phyloP scores from a whole-genome alignment of 495 filamentous ascomycete genomes.

The Tuber borchii region DNA sequence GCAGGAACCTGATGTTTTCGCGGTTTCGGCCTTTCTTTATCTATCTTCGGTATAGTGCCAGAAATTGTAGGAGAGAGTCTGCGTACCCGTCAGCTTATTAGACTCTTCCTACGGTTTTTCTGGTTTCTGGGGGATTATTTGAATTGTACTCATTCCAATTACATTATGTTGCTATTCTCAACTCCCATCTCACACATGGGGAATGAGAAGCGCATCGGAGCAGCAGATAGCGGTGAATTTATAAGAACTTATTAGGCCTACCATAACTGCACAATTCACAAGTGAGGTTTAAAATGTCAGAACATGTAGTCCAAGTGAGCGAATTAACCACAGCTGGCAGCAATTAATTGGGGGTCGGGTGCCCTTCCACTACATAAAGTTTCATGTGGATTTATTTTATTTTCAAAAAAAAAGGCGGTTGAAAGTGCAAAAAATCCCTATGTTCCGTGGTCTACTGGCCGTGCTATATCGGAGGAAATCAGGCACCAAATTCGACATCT shows the following conservation, averaged over 20 bases:
- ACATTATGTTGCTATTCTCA: not conserved
- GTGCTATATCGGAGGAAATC: not conserved
- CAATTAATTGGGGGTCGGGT: not conserved
- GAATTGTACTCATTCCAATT: constrained; percentile 2
- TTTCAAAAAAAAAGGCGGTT: not conserved
- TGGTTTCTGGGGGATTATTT: not conserved
- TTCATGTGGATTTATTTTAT: not conserved
- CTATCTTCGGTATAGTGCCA: not conserved
- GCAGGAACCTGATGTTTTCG: not conserved
- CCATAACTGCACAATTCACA: not conserved
- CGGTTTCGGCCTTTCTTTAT: not conserved
- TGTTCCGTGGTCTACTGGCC: not conserved
- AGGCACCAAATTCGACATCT: not conserved
- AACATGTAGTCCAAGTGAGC: not conserved
- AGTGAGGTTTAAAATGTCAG: not conserved
- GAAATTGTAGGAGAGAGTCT: not conserved
- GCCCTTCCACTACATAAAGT: not conserved
- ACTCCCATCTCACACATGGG: not conserved
- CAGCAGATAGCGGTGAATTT: not conserved
- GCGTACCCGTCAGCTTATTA: not conserved
- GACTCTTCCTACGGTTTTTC: not conserved
- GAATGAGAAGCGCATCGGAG: not conserved
- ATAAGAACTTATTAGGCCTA: not conserved
- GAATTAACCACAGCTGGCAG: not conserved
- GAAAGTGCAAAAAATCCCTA: not conserved